Conservation (phyloP, 495 filamentous ascomycete species). For the Aspergillus egyptiacus region DNA sequence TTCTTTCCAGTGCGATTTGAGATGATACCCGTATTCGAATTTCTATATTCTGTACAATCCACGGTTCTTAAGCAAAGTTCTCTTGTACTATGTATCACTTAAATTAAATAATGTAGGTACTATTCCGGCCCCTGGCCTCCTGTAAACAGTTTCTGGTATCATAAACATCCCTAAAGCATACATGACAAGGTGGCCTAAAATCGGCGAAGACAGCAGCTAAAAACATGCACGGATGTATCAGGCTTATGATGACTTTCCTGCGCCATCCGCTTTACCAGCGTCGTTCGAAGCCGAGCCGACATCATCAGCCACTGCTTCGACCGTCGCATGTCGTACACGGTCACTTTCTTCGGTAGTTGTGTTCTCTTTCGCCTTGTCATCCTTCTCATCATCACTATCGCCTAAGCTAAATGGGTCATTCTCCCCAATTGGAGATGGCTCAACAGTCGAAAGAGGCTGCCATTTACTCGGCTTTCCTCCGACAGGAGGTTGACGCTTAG, state of each 20-base stretch:
- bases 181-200: background rate
- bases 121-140: constrained; percentile 1
- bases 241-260: constrained; percentile 25
- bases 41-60: no score
- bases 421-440: constrained; percentile 81
- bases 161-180: constrained; percentile 14
- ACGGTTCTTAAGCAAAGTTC: no score
- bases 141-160: constrained; percentile 20
- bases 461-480: constrained; percentile 79
- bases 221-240: background rate
- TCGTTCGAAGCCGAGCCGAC: constrained; percentile 26
- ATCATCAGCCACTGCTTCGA: constrained; percentile 45
- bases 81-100: no score
- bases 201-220: constrained; percentile 1
- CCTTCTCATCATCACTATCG: constrained; percentile 91
- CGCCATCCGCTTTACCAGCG: constrained; percentile 23
- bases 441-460: constrained; percentile 85
- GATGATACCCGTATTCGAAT: constrained; percentile 15
- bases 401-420: constrained; percentile 95
- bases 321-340: constrained; percentile 63
- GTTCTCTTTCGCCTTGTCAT: constrained; percentile 60
- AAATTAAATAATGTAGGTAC: background rate
- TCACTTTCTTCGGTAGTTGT: constrained; percentile 60
- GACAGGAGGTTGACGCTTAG: constrained; percentile 35
- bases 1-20: background rate